Evolutionary conservation across 177 flowering plant species (phyloP), one percentile per base, ranked within the genome.

Genomic region (Vitis hybrid): DNA sequence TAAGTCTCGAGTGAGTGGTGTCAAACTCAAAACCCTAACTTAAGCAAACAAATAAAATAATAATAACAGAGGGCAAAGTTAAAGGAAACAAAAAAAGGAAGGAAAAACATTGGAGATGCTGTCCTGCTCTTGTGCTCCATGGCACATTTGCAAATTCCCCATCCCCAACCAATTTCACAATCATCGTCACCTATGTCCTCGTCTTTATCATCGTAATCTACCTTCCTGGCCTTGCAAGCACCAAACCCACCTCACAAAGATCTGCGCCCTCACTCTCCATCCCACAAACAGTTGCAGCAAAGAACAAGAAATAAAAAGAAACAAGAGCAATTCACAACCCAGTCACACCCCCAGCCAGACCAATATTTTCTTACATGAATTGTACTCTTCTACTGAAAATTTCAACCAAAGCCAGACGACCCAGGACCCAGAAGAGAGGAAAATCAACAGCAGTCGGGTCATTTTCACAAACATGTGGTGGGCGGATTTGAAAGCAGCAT

Each of bases 401-500:
- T 57, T 48, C 50, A 39, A 51, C 70, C 64, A 60, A 62, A 60
- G 17, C 72, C 70, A 75, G 34, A 73, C 57, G 30, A n/a, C 76
- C 65, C 67, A 57, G 21, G 61, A 60, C 19, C 65, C 55, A 7
- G 71, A 63, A 23, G 76, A 32, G 32, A n/a, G 23, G 23, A 61
- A 65, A 57, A 11, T n/a, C 48, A 13, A 26, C n/a, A n/a, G 62
- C 0, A 6, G 50, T 12, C 17, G 4, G 39, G 78, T 61, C 59
- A 66, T 75, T 84, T 80, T 60, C 34, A 21, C 86, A 70, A 88
- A 77, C 84, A 89, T 89, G 89, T 78, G 87, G 91, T 91, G 93
- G 98, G 72, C 77, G 2, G 85, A 85, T 11, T 15, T 86, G 62
- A 90, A 75, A 78, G 89, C 88, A 0, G 85, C 82, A 3, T 18